phyloP scores from a whole-genome alignment of 2,329 filamentous ascomycete species.

The Iodosphaeria phyllophila region DNA sequence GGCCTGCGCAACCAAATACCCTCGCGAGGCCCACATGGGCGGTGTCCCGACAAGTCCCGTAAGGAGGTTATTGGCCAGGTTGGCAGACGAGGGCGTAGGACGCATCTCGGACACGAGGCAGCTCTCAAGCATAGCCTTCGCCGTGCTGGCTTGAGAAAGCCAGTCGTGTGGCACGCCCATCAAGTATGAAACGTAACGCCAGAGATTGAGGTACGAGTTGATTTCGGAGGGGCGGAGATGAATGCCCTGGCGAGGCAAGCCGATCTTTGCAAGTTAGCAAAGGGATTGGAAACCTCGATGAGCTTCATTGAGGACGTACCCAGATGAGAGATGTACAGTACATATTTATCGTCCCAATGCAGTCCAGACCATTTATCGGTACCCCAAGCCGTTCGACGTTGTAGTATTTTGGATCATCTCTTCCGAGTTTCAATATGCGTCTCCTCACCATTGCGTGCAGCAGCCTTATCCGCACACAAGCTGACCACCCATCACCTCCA shows the following conservation, averaged over 20 bases:
- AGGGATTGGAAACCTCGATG: too few relatives aligned
- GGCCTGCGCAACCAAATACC: slow-evolving; percentile 48
- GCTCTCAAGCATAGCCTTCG: slow-evolving; percentile 47
- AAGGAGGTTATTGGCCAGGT: slow-evolving; percentile 61
- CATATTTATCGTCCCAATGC: slow-evolving; percentile 49
- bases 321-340: slow-evolving; percentile 53
- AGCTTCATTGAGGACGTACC: too few relatives aligned
- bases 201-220: slow-evolving; percentile 53
- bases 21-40: slow-evolving; percentile 43
- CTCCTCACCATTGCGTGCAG: slow-evolving; percentile 49
- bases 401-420: slow-evolving; percentile 41
- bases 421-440: slow-evolving; percentile 40
- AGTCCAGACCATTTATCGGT: slow-evolving; percentile 61
- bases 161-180: slow-evolving; percentile 47
- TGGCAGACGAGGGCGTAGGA: slow-evolving; percentile 40
- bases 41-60: slow-evolving; percentile 44
- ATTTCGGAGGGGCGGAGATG: slow-evolving; percentile 42
- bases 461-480: slow-evolving; percentile 48
- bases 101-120: slow-evolving; percentile 46
- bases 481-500: slow-evolving; percentile 44
- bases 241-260: slow-evolving; percentile 56
- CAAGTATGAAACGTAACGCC: slow-evolving; percentile 56
- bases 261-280: too few relatives aligned
- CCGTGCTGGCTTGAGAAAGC: slow-evolving; percentile 34
- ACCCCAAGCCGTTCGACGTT: slow-evolving; percentile 36